Percentiles rank a stretch among this genome's conserved stretches.
These are phyloP conservation scores for Trichoderma arundinaceum DNA, from an alignment of 2,329 filamentous ascomycete genomes.

Conservation along the genomic window DNA sequence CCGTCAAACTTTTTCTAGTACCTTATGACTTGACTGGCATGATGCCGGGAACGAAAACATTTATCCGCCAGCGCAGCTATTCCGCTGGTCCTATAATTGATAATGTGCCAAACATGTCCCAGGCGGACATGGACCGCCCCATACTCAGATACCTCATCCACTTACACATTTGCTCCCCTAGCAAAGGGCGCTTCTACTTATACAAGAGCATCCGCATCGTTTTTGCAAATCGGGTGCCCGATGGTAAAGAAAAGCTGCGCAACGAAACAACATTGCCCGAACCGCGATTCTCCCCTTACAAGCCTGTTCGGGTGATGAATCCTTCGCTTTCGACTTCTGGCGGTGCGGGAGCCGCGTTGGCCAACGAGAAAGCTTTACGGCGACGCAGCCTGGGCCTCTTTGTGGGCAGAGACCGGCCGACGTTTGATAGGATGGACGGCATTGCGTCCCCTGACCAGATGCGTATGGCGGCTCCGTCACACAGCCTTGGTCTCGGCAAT, in stretches of 20 bases:
- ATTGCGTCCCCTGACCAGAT: slow-evolving; percentile 17
- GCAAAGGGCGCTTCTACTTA: slow-evolving; percentile 82
- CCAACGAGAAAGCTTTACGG: slow-evolving; percentile 64
- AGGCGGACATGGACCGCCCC: slow-evolving; percentile 59
- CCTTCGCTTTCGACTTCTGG: slow-evolving; percentile 46
- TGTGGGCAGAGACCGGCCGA: slow-evolving; percentile 42
- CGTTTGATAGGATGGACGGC: slow-evolving; percentile 43
- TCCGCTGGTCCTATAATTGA: slow-evolving; percentile 86
- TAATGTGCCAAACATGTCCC: slow-evolving; percentile 50
- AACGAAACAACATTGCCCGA: slow-evolving; percentile 92
- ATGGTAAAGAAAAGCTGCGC: slow-evolving; percentile 88
- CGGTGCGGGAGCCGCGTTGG: slow-evolving; percentile 56
- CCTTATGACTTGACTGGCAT: slow-evolving; percentile 93
- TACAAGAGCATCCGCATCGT: slow-evolving; percentile 94
- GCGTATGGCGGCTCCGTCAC: slow-evolving; percentile 20
- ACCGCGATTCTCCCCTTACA: slow-evolving; percentile 85
- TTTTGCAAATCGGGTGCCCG: slow-evolving; percentile 94
- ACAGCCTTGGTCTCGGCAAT: slow-evolving; percentile 39
- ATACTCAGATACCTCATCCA: slow-evolving; percentile 90
- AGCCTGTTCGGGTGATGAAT: slow-evolving; percentile 64
- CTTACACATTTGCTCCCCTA: slow-evolving; percentile 87
- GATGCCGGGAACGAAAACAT: slow-evolving; percentile 93
- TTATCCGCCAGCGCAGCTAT: slow-evolving; percentile 92
- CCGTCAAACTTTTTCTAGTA: slow-evolving; percentile 92
- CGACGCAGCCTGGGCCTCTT: slow-evolving; percentile 62